Base-by-base conservation (phyloP, 2,329 filamentous ascomycete species). In the Sclerotinia sclerotiorum region DNA sequence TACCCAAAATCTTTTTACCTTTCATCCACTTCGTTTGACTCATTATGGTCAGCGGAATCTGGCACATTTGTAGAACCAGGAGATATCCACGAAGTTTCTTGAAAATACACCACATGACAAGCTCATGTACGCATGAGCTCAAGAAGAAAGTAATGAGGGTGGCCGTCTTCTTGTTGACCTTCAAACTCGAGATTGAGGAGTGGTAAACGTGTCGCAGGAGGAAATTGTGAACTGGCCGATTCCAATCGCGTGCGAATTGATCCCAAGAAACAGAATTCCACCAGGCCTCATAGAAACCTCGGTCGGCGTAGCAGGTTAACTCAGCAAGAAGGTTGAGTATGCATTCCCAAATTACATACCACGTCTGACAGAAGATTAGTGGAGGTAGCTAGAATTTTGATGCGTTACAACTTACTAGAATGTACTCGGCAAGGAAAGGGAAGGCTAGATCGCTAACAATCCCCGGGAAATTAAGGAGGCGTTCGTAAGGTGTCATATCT, bases 291-390 rank as follows among this genome's bases (percentile, higher is more conserved):
- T 88, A 88, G 78, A 93, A 93, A 70, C 87, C 89, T 58, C 91
- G 86, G 76, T 94, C 91, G 5, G 91, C 90, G 77, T 94, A 94
- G 71, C 84, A 83, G 0, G 90, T 93, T 67, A 94, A 77, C 78
- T 94, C 91, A 5, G 90, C 91, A 29, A 94, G 82, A 19, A 92
- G 85, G 77, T 94, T 94, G 70, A 93, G 82, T 48, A 89, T 85
- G 3, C 86, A 87, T 77, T 90, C 88, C 91, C 91, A 94, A 72
- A 94, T 93, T 39, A 94, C 84, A 77, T 93, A 94, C 89, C 91
- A 94, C 0, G 87, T 84, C 68, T 84, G 80, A 82, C 63, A 27
- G 27, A 58, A 11, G n/a, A 56, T 72, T 67, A 72, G 70, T 58
- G 15, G 42, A 24, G 39, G 44, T 51, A 21, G 15, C 32, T 55